Evolutionary conservation across 495 filamentous ascomycete genomes (phyloP), one percentile per base, ranked within the genome.

Genomic region (Chaetomium cochliodes): DNA sequence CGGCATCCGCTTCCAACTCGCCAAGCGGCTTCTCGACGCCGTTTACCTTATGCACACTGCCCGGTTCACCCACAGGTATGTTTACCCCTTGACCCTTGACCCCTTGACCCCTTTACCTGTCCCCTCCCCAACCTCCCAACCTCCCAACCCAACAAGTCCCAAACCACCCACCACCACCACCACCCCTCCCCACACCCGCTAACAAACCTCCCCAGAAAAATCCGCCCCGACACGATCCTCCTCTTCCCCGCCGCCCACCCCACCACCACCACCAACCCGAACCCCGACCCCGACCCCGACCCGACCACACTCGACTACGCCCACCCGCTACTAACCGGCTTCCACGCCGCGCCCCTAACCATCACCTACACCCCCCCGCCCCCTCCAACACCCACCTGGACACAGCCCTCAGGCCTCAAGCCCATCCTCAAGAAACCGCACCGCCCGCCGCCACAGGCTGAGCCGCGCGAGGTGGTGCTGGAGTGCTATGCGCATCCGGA

Each of bases 381-480:
- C 51, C 16, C 33, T 15, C 18, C 30, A 0, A 7, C 33, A 28
- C 18, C 52, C 23, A 0, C 50, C 53, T 9, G 25, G 15, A 23
- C 58, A 25, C 49, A 53, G 13, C 49, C 60, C 3, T 30, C 25
- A 15, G 60, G 60, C 7, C 58, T 66, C 50, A 60, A 66, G 25
- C 64, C 58, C n/a, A 66, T 66, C 52, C 64, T 53, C 41, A 66
- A 66, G n/a, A 65, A 57, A n/a, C 11, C 53, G 44, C 44, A 47
- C 16, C 44, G n/a, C 7, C 44, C 7, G 2, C 44, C 44, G 1
- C 52, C 52, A 37, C 51, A 8, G 9, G 15, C 49, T 52, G 5
- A 37, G 13, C 18, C 64, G 2, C 58, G 58, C 25, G 51, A 56
- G 12, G 39, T 62, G 4, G 44, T 46, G 25, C 3, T 66, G n/a